phyloP scores from a whole-genome alignment of 164 flowering plant genomes.

The Litsea cubeba region DNA sequence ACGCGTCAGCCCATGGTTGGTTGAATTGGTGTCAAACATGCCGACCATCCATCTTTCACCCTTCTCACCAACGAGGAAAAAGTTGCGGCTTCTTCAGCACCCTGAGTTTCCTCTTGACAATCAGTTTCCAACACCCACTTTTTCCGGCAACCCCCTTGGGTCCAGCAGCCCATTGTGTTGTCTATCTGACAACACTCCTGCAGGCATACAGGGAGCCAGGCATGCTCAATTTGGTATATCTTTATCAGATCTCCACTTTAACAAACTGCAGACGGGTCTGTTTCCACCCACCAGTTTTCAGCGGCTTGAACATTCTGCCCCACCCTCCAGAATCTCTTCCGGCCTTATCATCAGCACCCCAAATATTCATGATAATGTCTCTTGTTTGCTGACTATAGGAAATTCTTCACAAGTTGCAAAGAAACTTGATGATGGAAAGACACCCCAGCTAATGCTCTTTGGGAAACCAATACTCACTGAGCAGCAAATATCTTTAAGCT shows the following conservation, averaged over 20 bases:
- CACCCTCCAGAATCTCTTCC: constrained; percentile 29
- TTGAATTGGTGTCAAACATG: constrained; percentile 83
- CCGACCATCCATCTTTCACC: constrained; percentile 69
- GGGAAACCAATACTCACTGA: constrained; percentile 83
- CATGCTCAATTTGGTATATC: constrained; percentile 74
- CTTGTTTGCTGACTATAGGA: constrained; percentile 74
- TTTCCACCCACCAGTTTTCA: constrained; percentile 38
- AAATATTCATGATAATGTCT: constrained; percentile 43
- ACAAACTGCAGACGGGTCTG: constrained; percentile 49
- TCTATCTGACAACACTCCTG: constrained; percentile 54
- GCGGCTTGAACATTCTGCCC: constrained; percentile 26
- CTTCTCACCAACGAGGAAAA: constrained; percentile 80
- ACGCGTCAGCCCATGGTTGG: constrained; percentile 93
- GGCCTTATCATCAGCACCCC: constrained; percentile 18
- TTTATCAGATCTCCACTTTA: constrained; percentile 60
- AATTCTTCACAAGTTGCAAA: constrained; percentile 33
- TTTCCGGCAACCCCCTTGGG: constrained; percentile 37
- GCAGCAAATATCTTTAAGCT: constrained; percentile 52
- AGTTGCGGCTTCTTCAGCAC: constrained; percentile 56
- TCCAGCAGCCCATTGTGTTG: constrained; percentile 26
- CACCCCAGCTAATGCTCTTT: constrained; percentile 63
- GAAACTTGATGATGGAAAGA: constrained; percentile 36
- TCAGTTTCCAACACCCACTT: constrained; percentile 30
- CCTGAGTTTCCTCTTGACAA: constrained; percentile 57
- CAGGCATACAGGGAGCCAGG: constrained; percentile 99